Evolutionary conservation across 345 rosid species (phyloP).

Genomic region (Eucalyptus pauciflora): DNA sequence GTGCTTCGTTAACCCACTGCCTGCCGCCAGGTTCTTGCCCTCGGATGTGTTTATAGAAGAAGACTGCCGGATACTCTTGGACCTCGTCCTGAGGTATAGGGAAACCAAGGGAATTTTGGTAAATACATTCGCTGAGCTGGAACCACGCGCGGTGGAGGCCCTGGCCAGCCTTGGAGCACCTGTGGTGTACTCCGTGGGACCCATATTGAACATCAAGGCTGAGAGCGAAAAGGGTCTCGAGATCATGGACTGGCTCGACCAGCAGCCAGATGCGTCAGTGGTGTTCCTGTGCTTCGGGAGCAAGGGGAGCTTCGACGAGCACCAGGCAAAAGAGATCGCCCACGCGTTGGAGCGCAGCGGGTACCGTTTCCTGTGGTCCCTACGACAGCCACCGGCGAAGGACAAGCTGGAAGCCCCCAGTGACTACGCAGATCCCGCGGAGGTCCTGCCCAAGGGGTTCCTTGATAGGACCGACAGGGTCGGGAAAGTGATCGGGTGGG

Average conservation of each 20-base stretch:
- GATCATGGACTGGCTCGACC: constrained; percentile 42
- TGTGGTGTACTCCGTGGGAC: constrained; percentile 39
- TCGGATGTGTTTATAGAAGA: background rate
- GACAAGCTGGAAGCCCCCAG: background rate
- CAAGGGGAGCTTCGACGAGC: background rate
- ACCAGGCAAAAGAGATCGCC: background rate
- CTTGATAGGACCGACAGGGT: background rate
- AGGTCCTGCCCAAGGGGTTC: background rate
- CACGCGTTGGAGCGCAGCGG: background rate
- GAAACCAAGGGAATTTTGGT: constrained; percentile 31
- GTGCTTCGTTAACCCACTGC: background rate
- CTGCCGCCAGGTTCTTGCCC: constrained; percentile 1
- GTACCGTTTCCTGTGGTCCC: background rate
- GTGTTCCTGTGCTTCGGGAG: background rate
- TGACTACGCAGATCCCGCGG: background rate
- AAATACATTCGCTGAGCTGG: constrained; percentile 38
- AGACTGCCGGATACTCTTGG: fast-evolving
- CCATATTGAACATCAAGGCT: constrained; percentile 21
- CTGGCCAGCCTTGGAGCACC: background rate
- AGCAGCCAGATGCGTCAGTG: background rate
- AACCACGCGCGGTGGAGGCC: constrained; percentile 12
- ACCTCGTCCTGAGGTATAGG: background rate
- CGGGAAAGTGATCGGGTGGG: background rate
- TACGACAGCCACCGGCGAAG: background rate
- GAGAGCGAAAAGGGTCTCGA: background rate